phyloP scores from a whole-genome alignment of 139 green algal species.

The Nannochloris sp. region DNA sequence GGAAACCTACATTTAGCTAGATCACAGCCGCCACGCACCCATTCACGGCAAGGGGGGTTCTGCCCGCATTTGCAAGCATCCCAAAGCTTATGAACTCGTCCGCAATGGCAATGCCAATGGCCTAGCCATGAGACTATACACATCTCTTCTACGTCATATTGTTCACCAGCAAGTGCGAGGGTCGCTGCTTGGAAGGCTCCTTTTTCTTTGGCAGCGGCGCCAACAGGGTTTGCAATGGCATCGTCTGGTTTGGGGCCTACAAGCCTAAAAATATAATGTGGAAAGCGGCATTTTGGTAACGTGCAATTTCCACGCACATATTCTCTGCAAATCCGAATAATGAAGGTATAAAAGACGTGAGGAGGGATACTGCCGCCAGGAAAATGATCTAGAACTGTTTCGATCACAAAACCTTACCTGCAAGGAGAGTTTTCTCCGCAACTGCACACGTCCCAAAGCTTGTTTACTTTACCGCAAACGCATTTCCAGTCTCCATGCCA shows the following conservation, averaged over 20 bases:
- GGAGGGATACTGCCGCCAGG: neutral
- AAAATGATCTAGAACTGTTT: too few relatives aligned
- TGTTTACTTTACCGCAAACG: conserved; percentile 13
- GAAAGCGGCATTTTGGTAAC: conserved; percentile 27
- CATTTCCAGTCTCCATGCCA: conserved; percentile 24
- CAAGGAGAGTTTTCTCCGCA: conserved; percentile 11
- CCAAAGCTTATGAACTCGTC: conserved; percentile 31
- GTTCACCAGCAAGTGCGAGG: conserved; percentile 9
- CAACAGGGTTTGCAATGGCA: conserved; percentile 26
- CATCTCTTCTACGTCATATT: conserved; percentile 21
- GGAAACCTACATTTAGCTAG: conserved; percentile 27
- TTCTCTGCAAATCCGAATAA: conserved; percentile 1
- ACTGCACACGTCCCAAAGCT: conserved; percentile 22
- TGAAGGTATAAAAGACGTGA: neutral
- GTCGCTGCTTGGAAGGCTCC: conserved; percentile 16
- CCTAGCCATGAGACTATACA: conserved; percentile 27
- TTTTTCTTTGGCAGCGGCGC: conserved; percentile 24
- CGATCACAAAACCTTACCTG: too few relatives aligned
- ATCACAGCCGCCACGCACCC: conserved; percentile 27
- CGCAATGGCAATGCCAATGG: conserved; percentile 31
- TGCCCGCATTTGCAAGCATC: conserved; percentile 28
- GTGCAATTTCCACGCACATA: conserved; percentile 27
- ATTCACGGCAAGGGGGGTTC: conserved; percentile 25
- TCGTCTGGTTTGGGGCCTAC: conserved; percentile 19
- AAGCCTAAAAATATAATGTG: conserved; percentile 23